Evolutionary conservation across 192 early-diverging fungal species (phyloP), one percentile per base, ranked within the genome.

Genomic region (Martensiomyces pterosporus): DNA sequence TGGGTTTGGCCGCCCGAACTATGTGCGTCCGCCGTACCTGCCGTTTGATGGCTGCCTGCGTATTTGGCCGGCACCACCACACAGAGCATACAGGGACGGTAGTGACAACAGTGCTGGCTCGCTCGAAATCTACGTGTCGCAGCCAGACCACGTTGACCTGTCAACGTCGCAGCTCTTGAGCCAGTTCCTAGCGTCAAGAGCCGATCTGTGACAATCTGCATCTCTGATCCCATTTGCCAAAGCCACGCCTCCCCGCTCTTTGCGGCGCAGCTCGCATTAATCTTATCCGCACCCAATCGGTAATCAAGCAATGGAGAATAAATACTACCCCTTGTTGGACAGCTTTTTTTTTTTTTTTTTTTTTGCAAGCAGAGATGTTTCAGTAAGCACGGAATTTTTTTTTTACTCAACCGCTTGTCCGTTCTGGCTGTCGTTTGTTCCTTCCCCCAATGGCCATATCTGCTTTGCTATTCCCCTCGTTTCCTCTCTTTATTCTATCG

Each of bases 1-100:
- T 51, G 70, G 70, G 2, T 66, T 62, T 58, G 70, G 70, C 7
- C 16, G 41, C 21, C 70, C 70, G 13, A 58, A 40, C 18, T 65
- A 66, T 36, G 63, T 74, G 22, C 63, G 70, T 2, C 63, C 70
- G 35, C 70, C 70, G 10, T 74, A 55, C 27, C 39, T 74, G 19
- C 70, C 70, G 0, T 74, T 55, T 13, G 70, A 74, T 22, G 70
- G 70, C 3, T 74, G 70, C 36, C n/a, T 65, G 63, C 63, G 70
- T 23, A 47, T 74, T 27, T 74, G 70, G 70, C 70, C 70, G 0
- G 64, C 63, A 0, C 70, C 70, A 8, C 29, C 41, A 29, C 43
- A 39, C 22, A 32, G 29, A n/a, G 27, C 57, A 2, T 19, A 37
- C 4, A 32, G 37, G 2, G 2, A 9, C 3, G 52, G 52, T 9